These are phyloP conservation scores for Fusarium haematococcum DNA, from an alignment of 2,329 filamentous ascomycete genomes.

Conservation along the genomic window DNA sequence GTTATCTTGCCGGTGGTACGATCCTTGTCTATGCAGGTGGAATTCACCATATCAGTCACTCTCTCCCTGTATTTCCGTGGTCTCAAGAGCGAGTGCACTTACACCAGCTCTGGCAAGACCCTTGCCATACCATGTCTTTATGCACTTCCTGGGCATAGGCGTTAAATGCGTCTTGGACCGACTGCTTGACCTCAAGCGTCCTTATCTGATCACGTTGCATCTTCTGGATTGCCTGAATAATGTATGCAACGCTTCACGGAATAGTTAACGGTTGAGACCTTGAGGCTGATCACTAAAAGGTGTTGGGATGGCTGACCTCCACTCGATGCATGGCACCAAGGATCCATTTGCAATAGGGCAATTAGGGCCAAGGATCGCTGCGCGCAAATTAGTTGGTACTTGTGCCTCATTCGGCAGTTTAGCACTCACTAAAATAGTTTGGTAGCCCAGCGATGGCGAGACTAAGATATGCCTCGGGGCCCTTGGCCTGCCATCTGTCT, in stretches of 20 bases:
- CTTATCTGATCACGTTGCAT: background rate
- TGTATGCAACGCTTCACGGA: background rate
- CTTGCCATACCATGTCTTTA: conserved; percentile 3
- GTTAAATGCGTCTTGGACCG: background rate
- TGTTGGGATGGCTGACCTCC: background rate
- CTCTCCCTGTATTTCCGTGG: too few species aligned
- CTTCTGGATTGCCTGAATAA: background rate
- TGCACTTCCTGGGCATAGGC: background rate
- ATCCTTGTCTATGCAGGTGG: background rate
- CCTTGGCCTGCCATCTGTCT: background rate
- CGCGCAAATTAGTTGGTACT: background rate
- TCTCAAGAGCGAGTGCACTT: background rate
- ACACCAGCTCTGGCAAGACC: conserved; percentile 7
- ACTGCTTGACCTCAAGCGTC: background rate
- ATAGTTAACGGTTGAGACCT: background rate
- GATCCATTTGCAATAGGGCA: background rate
- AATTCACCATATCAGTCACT: background rate
- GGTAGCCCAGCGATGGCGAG: background rate
- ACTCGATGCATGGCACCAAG: conserved; percentile 1
- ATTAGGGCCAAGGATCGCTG: background rate
- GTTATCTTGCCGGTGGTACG: background rate
- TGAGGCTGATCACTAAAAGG: background rate
- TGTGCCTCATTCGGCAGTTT: background rate
- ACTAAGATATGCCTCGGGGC: conserved; percentile 4
- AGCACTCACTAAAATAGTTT: background rate